Evolutionary conservation across 176 grass and related monocot species (phyloP), one percentile per base, ranked within the genome.

Genomic region (Oryza longistaminata): DNA sequence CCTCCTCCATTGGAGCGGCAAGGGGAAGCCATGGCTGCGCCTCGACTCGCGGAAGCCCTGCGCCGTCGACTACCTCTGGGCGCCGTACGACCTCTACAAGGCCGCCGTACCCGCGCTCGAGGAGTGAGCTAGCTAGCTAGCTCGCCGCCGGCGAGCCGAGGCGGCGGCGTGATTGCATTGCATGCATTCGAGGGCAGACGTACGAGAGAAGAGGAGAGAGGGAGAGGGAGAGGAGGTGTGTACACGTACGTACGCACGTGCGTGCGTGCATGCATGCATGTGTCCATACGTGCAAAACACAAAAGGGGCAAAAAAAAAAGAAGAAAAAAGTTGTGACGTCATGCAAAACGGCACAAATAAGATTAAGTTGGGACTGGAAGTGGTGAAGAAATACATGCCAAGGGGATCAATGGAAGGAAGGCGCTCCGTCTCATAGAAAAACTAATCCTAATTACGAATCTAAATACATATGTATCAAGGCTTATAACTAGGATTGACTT

Each of bases 1-100:
- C 58, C 74, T 95, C n/a, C 82, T 95, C 19, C 93, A 95, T 46
- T 95, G 93, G 93, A 95, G 93, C 42, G 93, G 93, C 10, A 95
- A 95, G 66, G 93, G 93, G 0, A 95, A 95, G 55, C 93, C 90
- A 0, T 96, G 93, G 93, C 86, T 96, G 11, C 53, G 93, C 3
- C 88, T 95, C 80, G 93, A 95, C 73, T 71, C 91, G 0, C 46
- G 86, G 44, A 96, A 91, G 62, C 93, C 93, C 0, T 96, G 93
- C 82, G 25, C 82, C 83, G 93, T 95, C 66, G 93, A 95, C 71
- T 88, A 89, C 87, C 79, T 95, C 78, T 95, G 93, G 93, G 93
- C 83, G 73, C 93, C 93, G 0, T 96, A 96, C 68, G 93, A 96
- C 79, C 82, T 96, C 80, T 96, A 93, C 88, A 90, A 86, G 53